These are phyloP conservation scores for Beta macrorhiza DNA, from an alignment of 179 eudicot species.

Conservation along the genomic window DNA sequence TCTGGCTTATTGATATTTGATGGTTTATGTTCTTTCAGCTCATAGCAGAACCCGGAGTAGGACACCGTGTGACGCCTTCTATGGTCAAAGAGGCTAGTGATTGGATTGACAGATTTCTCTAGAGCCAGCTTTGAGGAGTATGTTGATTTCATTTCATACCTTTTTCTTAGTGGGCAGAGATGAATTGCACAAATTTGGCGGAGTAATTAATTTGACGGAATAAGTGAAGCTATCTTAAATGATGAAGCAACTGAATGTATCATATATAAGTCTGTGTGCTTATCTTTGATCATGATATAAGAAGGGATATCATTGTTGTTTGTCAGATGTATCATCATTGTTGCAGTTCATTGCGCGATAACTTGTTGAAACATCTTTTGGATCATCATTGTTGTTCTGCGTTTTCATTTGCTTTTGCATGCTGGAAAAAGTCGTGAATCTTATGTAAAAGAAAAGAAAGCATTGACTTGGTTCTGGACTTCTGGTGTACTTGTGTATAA, in stretches of 20 bases:
- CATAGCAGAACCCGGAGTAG: constrained; percentile 66
- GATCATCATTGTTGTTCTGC: neutral
- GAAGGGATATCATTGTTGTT: neutral
- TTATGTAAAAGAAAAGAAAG: neutral
- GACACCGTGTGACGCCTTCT: constrained; percentile 68
- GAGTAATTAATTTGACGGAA: neutral
- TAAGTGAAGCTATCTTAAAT: neutral
- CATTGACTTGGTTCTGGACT: neutral
- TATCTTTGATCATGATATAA: neutral
- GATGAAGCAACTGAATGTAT: neutral
- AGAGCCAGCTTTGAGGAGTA: constrained; percentile 13
- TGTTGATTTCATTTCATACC: neutral
- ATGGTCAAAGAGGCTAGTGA: constrained; percentile 88
- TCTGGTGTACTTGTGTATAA: neutral
- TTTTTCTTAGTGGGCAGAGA: constrained; percentile 1
- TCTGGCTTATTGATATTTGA: neutral
- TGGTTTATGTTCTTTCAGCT: constrained; percentile 41
- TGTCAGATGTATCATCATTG: neutral
- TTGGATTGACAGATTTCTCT: constrained; percentile 77
- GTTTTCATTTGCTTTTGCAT: neutral
- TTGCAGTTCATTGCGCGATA: neutral
- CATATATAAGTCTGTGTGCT: neutral
- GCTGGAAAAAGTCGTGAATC: neutral
- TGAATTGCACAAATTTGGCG: neutral
- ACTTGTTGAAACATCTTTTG: neutral